These are phyloP conservation scores for Xylaria sp. DNA, from an alignment of 2,329 filamentous ascomycete species.

Conservation along the genomic window DNA sequence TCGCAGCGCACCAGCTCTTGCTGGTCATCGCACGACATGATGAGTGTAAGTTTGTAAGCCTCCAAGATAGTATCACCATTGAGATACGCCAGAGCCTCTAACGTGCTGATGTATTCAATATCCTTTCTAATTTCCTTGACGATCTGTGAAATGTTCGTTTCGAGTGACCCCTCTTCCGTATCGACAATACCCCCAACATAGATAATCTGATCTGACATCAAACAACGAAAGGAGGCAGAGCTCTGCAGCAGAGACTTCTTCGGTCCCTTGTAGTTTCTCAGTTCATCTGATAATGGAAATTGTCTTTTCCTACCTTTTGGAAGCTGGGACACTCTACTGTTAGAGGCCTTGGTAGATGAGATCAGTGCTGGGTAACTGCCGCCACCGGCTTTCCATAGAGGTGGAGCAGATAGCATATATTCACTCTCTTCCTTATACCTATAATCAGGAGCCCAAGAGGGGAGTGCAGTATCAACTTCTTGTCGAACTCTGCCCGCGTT, in stretches of 20 bases:
- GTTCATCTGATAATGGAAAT: slow-evolving; percentile 17
- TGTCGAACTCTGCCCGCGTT: slow-evolving; percentile 30
- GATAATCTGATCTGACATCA: slow-evolving; percentile 35
- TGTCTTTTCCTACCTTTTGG: slow-evolving; percentile 19
- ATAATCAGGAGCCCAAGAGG: slow-evolving; percentile 34
- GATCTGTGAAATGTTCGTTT: slow-evolving; percentile 7
- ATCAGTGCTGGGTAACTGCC: slow-evolving; percentile 3
- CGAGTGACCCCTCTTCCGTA: background rate
- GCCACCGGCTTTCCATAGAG: slow-evolving; percentile 21
- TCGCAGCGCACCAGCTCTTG: slow-evolving; percentile 17
- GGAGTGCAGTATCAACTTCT: slow-evolving; percentile 23
- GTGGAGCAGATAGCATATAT: slow-evolving; percentile 5
- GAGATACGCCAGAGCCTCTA: slow-evolving; percentile 6
- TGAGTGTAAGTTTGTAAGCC: slow-evolving; percentile 28
- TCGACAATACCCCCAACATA: slow-evolving; percentile 28
- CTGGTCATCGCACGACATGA: slow-evolving; percentile 19
- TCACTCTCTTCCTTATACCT: slow-evolving; percentile 20
- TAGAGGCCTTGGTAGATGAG: background rate
- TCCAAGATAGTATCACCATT: slow-evolving; percentile 20
- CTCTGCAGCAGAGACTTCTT: slow-evolving; percentile 33
- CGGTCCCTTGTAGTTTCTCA: slow-evolving; percentile 23
- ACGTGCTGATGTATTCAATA: slow-evolving; percentile 4
- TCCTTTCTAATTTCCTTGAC: slow-evolving; percentile 16
- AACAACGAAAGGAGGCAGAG: slow-evolving; percentile 29
- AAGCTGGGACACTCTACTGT: slow-evolving; percentile 14